Evolutionary conservation across 2,329 filamentous ascomycete species (phyloP).

Genomic region (Polytolypa hystricis): DNA sequence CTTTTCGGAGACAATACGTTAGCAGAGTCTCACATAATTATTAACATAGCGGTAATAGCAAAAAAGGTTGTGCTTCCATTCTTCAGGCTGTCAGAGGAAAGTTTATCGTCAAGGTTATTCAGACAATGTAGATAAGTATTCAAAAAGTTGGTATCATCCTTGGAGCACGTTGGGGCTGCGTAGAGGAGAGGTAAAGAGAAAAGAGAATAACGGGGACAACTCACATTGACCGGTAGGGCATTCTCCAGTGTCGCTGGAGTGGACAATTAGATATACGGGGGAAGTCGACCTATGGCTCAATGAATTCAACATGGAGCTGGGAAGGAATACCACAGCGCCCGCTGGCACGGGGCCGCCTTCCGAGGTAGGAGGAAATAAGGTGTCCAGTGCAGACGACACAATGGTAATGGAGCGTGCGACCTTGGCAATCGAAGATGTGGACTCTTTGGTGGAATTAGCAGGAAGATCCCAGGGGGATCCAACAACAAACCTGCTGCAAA

Average conservation of each 20-base stretch:
- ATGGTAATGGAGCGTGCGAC: slow-evolving; percentile 57
- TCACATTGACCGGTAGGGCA: slow-evolving; percentile 84
- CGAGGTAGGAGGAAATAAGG: slow-evolving; percentile 57
- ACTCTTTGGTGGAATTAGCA: slow-evolving; percentile 7
- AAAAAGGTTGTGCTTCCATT: slow-evolving; percentile 28
- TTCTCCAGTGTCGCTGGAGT: slow-evolving; percentile 87
- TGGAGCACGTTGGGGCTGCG: slow-evolving; percentile 28
- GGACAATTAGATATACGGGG: slow-evolving; percentile 55
- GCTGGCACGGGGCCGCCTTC: slow-evolving; percentile 69
- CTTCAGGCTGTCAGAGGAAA: slow-evolving; percentile 82
- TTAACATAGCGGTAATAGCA: slow-evolving; percentile 10
- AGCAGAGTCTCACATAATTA: neutral
- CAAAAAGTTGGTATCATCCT: slow-evolving; percentile 70
- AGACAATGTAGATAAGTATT: slow-evolving; percentile 99
- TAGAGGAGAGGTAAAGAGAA: slow-evolving; percentile 8
- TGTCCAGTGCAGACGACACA: slow-evolving; percentile 52
- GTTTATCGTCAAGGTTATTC: slow-evolving; percentile 78
- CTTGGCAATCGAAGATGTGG: slow-evolving; percentile 18
- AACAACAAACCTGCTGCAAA: slow-evolving; percentile 27
- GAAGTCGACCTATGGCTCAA: slow-evolving; percentile 17
- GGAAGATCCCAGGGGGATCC: slow-evolving; percentile 29
- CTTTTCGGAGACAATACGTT: slow-evolving; percentile 29
- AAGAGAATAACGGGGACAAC: slow-evolving; percentile 32
- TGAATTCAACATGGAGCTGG: slow-evolving; percentile 13
- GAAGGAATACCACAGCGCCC: slow-evolving; percentile 42